Base-by-base conservation (phyloP, 306 rosid species). In the Vigna trinervia region DNA sequence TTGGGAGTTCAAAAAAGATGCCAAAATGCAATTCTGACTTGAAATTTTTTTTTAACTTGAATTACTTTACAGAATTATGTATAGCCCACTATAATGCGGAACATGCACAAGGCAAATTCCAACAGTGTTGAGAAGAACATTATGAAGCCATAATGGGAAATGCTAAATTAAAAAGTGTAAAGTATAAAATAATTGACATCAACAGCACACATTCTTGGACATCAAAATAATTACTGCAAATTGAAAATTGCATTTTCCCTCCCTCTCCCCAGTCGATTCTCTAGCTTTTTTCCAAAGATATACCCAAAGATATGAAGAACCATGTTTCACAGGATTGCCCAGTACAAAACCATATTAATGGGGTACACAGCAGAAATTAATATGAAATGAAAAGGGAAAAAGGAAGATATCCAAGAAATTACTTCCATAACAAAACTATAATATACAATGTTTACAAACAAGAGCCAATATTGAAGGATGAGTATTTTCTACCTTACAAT, bases 401-500 rank as follows among this genome's bases (percentile, higher is more conserved):
- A 69, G 34, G 48, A 66, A 39, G 51, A 54, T 54, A 80, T 45
- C 28, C 57, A 74, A 38, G 48, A 69, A 34, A 67, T n/a, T 46
- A 32, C 65, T 57, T 41, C 57, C 36, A 23, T 47, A 12, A 7
- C 51, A 9, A 75, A 65, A 63, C 48, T 68, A 30, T 26, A 67
- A 67, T 11, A 69, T 50, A 38, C 72, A 75, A 58, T 63, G 47
- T 14, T 67, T 57, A 59, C 57, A 74, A 45, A 81, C 32, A 75
- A n/a, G 28, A 67, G 43, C 10, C 56, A 75, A 20, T 45, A 56
- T 73, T 56, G 14, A 64, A 56, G 47, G 57, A 34, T 14, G 52
- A 8, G 64, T 61, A 50, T 12, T 81, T 76, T 69, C 77, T 68
- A 39, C 76, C 70, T 36, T 38, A 50, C 65, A 50, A 75, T 68